Conservation (phyloP, 208 protist species). For the Jaenimonas drosophilae region DNA sequence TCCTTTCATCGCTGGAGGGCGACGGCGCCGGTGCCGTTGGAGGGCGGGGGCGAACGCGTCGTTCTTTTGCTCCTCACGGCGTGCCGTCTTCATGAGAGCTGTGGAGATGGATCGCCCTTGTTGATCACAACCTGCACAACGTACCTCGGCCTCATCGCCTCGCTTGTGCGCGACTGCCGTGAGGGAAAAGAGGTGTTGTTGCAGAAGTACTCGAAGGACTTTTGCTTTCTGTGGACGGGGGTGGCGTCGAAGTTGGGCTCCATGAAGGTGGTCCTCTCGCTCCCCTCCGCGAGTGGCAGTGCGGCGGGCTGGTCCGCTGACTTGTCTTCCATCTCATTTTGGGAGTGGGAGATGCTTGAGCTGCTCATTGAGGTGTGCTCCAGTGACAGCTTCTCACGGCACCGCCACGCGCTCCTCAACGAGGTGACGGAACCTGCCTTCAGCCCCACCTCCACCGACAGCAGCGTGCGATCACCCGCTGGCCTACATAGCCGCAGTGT, state of each 20-base stretch:
- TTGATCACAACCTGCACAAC: too few species aligned
- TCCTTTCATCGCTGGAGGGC: too few species aligned
- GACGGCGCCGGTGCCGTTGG: too few species aligned
- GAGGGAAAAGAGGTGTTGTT: too few species aligned
- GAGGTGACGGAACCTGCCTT: background rate
- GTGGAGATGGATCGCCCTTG: too few species aligned
- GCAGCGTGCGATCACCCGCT: background rate
- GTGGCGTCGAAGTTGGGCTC: slow-evolving; percentile 20
- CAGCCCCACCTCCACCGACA: slow-evolving; percentile 4
- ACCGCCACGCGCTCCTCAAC: slow-evolving; percentile 23
- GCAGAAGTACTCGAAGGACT: slow-evolving; percentile 16
- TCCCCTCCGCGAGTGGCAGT: slow-evolving; percentile 20
- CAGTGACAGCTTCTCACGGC: slow-evolving; percentile 50
- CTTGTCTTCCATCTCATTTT: slow-evolving; percentile 20
- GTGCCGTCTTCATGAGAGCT: too few species aligned
- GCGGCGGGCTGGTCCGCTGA: too few species aligned
- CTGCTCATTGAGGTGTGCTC: slow-evolving; percentile 56
- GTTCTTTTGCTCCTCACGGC: too few species aligned
- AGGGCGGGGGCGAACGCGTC: too few species aligned
- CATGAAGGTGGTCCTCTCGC: slow-evolving; percentile 20
- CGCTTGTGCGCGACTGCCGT: too few species aligned
- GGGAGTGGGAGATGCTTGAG: slow-evolving; percentile 57
- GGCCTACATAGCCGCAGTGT: too few species aligned
- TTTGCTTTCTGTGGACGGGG: slow-evolving; percentile 23
- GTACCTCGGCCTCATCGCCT: too few species aligned